Evolutionary conservation across 2,329 filamentous ascomycete species (phyloP).

Genomic region (Diplodia corticola): DNA sequence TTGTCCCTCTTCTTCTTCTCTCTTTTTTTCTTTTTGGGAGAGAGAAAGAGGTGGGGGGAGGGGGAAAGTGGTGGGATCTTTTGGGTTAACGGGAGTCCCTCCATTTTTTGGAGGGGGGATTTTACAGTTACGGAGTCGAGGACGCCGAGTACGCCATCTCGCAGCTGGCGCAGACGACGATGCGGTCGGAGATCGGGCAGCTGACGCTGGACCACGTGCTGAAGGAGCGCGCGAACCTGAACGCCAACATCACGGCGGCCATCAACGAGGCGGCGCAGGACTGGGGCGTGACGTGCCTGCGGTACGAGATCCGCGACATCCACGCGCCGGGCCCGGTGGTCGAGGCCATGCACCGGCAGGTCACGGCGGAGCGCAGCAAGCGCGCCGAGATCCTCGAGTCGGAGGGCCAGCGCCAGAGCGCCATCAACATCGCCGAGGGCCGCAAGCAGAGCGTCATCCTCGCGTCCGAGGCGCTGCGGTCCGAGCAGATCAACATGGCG

Average conservation of each 20-base stretch:
- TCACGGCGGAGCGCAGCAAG: conserved; percentile 96
- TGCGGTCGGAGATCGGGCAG: conserved; percentile 98
- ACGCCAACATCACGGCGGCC: conserved; percentile 96
- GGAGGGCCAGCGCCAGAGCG: conserved; percentile 93
- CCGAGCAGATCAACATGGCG: conserved; percentile 91
- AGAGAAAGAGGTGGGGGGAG: not conserved
- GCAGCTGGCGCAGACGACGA: conserved; percentile 96
- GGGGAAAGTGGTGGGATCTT: not conserved
- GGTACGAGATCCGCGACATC: conserved; percentile 98
- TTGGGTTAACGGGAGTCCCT: not conserved
- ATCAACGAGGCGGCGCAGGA: conserved; percentile 98
- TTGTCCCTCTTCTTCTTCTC: not conserved
- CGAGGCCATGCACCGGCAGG: conserved; percentile 96
- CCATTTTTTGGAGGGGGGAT: not conserved
- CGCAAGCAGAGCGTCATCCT: conserved; percentile 96
- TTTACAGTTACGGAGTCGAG: conserved; percentile 85
- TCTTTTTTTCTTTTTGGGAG: too few species aligned
- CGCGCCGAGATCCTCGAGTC: conserved; percentile 96
- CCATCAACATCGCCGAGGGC: conserved; percentile 98
- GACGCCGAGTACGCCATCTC: conserved; percentile 98
- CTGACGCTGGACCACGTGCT: conserved; percentile 94
- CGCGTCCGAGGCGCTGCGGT: conserved; percentile 84
- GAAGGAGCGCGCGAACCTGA: conserved; percentile 93
- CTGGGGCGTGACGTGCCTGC: conserved; percentile 93
- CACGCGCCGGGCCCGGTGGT: conserved; percentile 93